phyloP scores from a whole-genome alignment of 371 early-diverging fungal genomes.

The Gilbertella persicaria region DNA sequence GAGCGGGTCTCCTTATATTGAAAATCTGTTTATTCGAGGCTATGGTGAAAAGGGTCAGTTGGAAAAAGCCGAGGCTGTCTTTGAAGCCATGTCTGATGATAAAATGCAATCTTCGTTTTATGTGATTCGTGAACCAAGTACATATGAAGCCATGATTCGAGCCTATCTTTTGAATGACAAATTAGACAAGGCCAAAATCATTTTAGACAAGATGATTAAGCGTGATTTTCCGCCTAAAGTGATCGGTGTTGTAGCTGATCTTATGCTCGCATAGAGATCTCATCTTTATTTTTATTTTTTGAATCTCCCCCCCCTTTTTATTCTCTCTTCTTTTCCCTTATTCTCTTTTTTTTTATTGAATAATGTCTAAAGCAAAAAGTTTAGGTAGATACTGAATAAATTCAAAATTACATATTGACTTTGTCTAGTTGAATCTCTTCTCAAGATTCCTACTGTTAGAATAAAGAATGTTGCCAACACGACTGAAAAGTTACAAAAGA shows the following conservation, averaged over 20 bases:
- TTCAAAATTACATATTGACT: neutral
- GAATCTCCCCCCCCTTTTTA: neutral
- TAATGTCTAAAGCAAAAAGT: neutral
- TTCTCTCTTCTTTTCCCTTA: neutral
- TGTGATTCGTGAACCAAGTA: constrained; percentile 64
- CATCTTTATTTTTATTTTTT: constrained; percentile 5
- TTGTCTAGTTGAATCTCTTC: constrained; percentile 30
- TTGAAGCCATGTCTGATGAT: constrained; percentile 57
- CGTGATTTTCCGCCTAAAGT: constrained; percentile 57
- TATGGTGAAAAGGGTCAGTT: constrained; percentile 53
- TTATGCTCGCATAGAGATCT: neutral
- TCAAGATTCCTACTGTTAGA: constrained; percentile 39
- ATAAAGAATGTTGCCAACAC: constrained; percentile 33
- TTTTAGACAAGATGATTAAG: constrained; percentile 43
- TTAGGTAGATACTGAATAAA: neutral
- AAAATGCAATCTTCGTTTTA: constrained; percentile 16
- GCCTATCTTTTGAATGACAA: constrained; percentile 55
- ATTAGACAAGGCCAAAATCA: constrained; percentile 41
- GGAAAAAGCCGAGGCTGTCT: constrained; percentile 50
- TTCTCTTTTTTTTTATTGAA: neutral
- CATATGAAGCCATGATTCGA: constrained; percentile 64
- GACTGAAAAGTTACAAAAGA: constrained; percentile 45
- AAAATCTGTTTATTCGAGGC: constrained; percentile 66
- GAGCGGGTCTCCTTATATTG: constrained; percentile 61
- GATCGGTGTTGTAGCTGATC: constrained; percentile 41